Evolutionary conservation across 179 eudicot genomes (phyloP).

Genomic region (Drosera spatulata): DNA sequence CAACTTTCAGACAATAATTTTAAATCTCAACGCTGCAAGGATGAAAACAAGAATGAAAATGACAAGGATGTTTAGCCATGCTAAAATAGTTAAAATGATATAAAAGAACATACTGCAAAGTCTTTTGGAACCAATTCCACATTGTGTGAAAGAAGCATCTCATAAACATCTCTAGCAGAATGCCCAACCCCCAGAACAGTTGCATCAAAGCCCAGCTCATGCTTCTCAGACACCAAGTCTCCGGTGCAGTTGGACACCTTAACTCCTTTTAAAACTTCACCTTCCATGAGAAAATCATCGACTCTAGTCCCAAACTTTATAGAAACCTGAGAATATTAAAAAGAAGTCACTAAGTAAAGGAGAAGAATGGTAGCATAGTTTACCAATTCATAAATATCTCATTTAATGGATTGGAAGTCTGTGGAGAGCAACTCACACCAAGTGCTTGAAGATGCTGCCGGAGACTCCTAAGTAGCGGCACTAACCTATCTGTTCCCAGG

Average conservation of each 20-base stretch:
- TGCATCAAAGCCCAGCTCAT: slow-evolving; percentile 67
- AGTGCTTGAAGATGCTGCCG: slow-evolving; percentile 65
- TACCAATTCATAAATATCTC: not conserved
- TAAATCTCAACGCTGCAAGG: not conserved
- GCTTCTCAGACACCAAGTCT: slow-evolving; percentile 17
- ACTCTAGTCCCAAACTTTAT: slow-evolving; percentile 87
- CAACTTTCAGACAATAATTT: no score
- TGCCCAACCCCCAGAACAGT: slow-evolving; percentile 94
- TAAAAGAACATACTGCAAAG: slow-evolving; percentile 62
- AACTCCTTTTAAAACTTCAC: slow-evolving; percentile 49
- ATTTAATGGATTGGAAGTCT: not conserved
- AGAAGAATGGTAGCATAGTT: not conserved
- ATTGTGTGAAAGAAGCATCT: slow-evolving; percentile 82
- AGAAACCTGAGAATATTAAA: slow-evolving; percentile 38
- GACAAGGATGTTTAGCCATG: not conserved
- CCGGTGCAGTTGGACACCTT: slow-evolving; percentile 53
- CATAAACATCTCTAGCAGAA: slow-evolving; percentile 89
- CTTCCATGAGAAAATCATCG: slow-evolving; percentile 79
- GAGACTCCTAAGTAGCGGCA: slow-evolving; percentile 80
- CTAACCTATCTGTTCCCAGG: slow-evolving; percentile 87
- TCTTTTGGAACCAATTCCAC: slow-evolving; percentile 72
- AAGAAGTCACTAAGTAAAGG: slow-evolving; percentile 4
- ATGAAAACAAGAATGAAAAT: not conserved
- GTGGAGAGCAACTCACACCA: slow-evolving; percentile 44
- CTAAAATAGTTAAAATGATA: not conserved